A percentile compares a stretch with the other conserved stretches of the same genome.
Evolutionary conservation across 495 filamentous ascomycete species (phyloP).

Genomic region (Neurospora cerealis): DNA sequence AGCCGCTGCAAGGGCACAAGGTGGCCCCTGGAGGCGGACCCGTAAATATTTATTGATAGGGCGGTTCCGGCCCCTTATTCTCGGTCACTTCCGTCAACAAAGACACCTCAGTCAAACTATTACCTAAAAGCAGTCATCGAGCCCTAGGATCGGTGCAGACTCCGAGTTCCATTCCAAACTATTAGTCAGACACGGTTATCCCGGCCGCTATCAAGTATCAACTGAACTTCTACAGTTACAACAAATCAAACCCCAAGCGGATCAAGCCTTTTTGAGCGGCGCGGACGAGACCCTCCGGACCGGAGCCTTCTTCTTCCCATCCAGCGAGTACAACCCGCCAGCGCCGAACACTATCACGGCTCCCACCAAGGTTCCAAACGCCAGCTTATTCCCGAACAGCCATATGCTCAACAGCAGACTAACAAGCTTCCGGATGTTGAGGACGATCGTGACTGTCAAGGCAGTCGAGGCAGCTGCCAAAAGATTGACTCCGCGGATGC

Average conservation of each 20-base stretch:
- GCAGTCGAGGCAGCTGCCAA: slow-evolving; percentile 78
- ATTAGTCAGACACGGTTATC: background rate
- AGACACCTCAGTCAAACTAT: background rate
- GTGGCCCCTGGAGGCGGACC: background rate
- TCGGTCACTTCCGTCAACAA: background rate
- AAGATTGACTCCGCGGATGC: slow-evolving; percentile 90
- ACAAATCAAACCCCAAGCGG: background rate
- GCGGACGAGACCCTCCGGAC: slow-evolving; percentile 3
- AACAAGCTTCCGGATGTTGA: slow-evolving; percentile 92
- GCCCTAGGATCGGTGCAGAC: background rate
- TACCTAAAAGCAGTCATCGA: background rate
- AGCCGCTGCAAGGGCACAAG: slow-evolving; percentile 9
- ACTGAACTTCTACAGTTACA: background rate
- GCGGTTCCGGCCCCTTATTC: background rate
- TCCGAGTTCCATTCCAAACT: background rate
- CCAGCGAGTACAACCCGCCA: slow-evolving; percentile 80
- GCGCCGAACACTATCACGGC: slow-evolving; percentile 79
- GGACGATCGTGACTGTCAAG: slow-evolving; percentile 86
- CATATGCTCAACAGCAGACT: slow-evolving; percentile 84
- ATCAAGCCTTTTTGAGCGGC: background rate
- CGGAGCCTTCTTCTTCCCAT: slow-evolving; percentile 36
- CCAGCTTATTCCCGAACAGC: slow-evolving; percentile 79
- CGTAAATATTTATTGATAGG: slow-evolving; percentile 3
- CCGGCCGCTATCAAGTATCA: background rate
- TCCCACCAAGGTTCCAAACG: slow-evolving; percentile 64